phyloP scores from a whole-genome alignment of 1,139 yeast species.

The Wickerhamomyces sp. region DNA sequence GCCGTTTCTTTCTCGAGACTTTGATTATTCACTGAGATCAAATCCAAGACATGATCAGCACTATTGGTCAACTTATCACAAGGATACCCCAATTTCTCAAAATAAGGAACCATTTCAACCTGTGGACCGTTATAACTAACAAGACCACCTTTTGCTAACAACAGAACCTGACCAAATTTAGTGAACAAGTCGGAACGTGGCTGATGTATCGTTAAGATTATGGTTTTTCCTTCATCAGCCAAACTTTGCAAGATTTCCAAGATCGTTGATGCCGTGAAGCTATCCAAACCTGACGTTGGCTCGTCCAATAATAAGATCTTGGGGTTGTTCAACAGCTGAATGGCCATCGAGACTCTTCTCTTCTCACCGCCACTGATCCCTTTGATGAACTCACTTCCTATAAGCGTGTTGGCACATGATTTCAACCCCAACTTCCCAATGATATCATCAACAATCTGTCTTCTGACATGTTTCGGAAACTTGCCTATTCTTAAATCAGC shows the following conservation, averaged over 20 bases:
- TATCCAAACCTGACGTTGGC: slow-evolving; percentile 85
- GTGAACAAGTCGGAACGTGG: slow-evolving; percentile 69
- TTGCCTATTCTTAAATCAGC: slow-evolving; percentile 57
- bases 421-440: slow-evolving; percentile 62
- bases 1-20: slow-evolving; percentile 32
- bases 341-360: slow-evolving; percentile 76
- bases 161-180: slow-evolving; percentile 60
- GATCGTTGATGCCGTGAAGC: slow-evolving; percentile 72
- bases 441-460: slow-evolving; percentile 43
- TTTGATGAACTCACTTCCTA: slow-evolving; percentile 68
- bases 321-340: slow-evolving; percentile 70
- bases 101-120: slow-evolving; percentile 36
- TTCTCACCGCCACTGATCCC: slow-evolving; percentile 89
- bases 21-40: slow-evolving; percentile 44
- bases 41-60: slow-evolving; percentile 70
- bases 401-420: slow-evolving; percentile 73
- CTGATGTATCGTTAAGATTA: slow-evolving; percentile 79
- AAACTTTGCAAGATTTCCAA: slow-evolving; percentile 54
- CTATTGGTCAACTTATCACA: slow-evolving; percentile 59
- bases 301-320: slow-evolving; percentile 74
- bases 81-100: slow-evolving; percentile 41
- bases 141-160: slow-evolving; percentile 60
- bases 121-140: slow-evolving; percentile 61
- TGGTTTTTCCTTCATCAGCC: slow-evolving; percentile 62
- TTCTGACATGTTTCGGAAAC: slow-evolving; percentile 27